A percentile compares a stretch with the other conserved stretches of the same genome.
Evolutionary conservation across 306 rosid species (phyloP).

Genomic region (Malus orientalis): DNA sequence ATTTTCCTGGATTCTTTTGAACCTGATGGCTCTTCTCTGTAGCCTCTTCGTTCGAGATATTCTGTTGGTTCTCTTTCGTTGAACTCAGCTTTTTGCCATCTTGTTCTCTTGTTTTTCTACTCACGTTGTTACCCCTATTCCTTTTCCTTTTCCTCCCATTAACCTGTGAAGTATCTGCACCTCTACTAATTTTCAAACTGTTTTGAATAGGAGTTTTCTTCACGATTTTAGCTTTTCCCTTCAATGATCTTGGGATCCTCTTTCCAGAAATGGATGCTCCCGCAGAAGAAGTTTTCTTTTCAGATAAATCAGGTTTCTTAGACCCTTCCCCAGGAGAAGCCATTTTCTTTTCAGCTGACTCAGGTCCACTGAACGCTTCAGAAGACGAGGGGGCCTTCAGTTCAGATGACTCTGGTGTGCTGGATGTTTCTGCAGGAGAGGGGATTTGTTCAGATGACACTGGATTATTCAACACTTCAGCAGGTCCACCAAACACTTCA

Average conservation of each 20-base stretch:
- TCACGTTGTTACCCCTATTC: slow-evolving; percentile 27
- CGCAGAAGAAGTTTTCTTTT: slow-evolving; percentile 24
- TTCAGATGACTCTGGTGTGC: not conserved
- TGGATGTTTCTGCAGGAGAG: slow-evolving; percentile 1
- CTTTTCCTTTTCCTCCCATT: slow-evolving; percentile 16
- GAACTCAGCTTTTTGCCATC: slow-evolving; percentile 15
- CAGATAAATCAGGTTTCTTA: slow-evolving; percentile 26
- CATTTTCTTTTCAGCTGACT: slow-evolving; percentile 13
- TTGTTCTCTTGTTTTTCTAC: slow-evolving; percentile 18
- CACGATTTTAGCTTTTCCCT: slow-evolving; percentile 39
- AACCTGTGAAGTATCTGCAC: slow-evolving; percentile 14
- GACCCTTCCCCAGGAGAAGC: slow-evolving; percentile 21
- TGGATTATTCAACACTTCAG: not conserved
- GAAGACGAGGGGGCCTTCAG: not conserved
- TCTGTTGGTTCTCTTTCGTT: slow-evolving; percentile 23
- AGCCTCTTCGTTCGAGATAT: slow-evolving; percentile 13
- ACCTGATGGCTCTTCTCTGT: slow-evolving; percentile 23
- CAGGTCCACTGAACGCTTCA: slow-evolving; percentile 14
- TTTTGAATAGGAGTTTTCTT: slow-evolving; percentile 41
- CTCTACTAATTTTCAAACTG: slow-evolving; percentile 12
- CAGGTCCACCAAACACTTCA: slow-evolving; percentile 13
- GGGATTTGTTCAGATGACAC: not conserved
- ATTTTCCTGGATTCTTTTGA: slow-evolving; percentile 19
- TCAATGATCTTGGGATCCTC: slow-evolving; percentile 32
- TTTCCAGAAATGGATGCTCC: slow-evolving; percentile 30